A percentile compares a stretch with the other conserved stretches of the same genome.
These are phyloP conservation scores for Phoma herbarum DNA, from an alignment of 2,329 filamentous ascomycete species.

Conservation along the genomic window DNA sequence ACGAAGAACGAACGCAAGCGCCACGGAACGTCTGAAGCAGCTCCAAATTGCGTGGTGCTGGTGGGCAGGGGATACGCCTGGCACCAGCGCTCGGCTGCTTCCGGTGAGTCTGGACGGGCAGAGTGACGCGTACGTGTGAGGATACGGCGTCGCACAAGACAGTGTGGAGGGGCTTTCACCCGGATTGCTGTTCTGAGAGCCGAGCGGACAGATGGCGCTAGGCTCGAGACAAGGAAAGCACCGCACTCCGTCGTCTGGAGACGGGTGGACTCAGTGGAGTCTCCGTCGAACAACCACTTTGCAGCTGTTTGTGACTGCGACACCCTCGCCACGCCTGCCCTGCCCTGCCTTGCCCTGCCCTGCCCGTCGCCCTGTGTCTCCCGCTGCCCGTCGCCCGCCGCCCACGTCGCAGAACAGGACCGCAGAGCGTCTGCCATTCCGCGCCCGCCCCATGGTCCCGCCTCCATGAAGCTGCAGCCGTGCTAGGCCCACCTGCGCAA, in stretches of 20 bases:
- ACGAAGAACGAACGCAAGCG: not conserved
- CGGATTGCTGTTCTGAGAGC: conserved; percentile 21
- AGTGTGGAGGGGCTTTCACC: conserved; percentile 13
- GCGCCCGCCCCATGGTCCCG: conserved; percentile 27
- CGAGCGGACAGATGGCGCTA: conserved; percentile 8
- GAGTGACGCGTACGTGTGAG: conserved; percentile 11
- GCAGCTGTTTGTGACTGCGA: conserved; percentile 6
- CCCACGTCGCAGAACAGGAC: conserved; percentile 2
- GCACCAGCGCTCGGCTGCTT: conserved; percentile 7
- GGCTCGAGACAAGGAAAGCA: conserved; percentile 24
- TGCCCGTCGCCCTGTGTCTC: conserved; percentile 14
- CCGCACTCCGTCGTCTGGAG: conserved; percentile 13
- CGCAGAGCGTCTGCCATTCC: not conserved
- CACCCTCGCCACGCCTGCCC: conserved; percentile 8
- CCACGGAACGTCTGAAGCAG: not conserved
- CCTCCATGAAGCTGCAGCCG: conserved; percentile 51
- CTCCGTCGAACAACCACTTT: conserved; percentile 18
- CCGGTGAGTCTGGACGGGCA: conserved; percentile 10
- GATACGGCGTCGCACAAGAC: conserved; percentile 1
- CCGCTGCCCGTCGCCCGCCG: not conserved
- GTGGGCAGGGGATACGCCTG: not conserved
- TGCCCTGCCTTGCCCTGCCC: conserved; percentile 5
- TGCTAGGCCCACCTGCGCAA: conserved; percentile 46
- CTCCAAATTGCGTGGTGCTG: not conserved
- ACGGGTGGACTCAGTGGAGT: conserved; percentile 27